These are phyloP conservation scores for Sclerotinia spermophila DNA, from an alignment of 2,329 filamentous ascomycete genomes.

Conservation along the genomic window DNA sequence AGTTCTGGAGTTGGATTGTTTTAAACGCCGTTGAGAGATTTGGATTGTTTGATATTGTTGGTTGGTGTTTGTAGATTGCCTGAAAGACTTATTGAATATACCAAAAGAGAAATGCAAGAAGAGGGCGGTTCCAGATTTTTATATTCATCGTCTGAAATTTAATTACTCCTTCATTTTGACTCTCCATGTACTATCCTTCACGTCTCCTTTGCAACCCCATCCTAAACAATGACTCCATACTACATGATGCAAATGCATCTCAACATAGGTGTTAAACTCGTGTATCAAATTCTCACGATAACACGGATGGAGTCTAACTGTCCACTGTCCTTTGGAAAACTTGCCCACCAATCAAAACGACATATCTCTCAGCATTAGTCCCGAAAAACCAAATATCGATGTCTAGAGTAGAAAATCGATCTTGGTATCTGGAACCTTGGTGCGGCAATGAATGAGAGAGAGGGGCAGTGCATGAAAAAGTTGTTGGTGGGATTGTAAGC, in stretches of 20 bases:
- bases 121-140: not conserved
- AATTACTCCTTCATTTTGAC: not conserved
- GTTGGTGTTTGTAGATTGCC: not conserved
- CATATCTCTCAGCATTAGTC: not conserved
- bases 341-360: not conserved
- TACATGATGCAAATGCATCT: conserved; percentile 1
- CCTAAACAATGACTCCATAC: not conserved
- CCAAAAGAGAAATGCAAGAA: not conserved
- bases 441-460: not conserved
- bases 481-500: not conserved
- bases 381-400: not conserved
- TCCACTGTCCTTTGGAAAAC: not conserved
- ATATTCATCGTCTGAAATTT: not conserved
- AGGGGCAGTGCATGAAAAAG: not conserved
- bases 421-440: not conserved
- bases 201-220: not conserved
- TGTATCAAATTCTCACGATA: not conserved
- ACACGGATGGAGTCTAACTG: not conserved
- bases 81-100: not conserved
- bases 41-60: not conserved
- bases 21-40: not conserved
- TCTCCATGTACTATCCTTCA: not conserved
- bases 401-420: not conserved
- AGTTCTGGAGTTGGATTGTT: not conserved
- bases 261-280: not conserved